Evolutionary conservation across 2,329 filamentous ascomycete species (phyloP).

Genomic region (Cucurbitaria berberidis): DNA sequence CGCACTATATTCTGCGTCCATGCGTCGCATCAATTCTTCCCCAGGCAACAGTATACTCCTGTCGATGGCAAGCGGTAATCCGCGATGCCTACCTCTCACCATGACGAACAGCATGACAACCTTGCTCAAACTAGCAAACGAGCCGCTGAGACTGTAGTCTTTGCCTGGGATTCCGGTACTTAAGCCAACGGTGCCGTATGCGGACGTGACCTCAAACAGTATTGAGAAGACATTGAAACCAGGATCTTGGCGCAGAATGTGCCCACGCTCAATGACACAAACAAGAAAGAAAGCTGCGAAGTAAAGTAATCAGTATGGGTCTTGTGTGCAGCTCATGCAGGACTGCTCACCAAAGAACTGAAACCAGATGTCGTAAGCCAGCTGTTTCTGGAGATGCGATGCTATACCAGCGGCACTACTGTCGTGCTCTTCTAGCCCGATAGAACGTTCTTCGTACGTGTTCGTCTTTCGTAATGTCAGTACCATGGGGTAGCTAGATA

Average conservation of each 20-base stretch:
- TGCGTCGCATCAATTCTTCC: constrained; percentile 43
- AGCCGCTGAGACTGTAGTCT: constrained; percentile 63
- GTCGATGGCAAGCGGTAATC: constrained; percentile 40
- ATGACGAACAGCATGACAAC: constrained; percentile 65
- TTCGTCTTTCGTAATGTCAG: constrained; percentile 72
- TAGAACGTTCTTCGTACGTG: constrained; percentile 72
- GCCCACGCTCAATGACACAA: constrained; percentile 63
- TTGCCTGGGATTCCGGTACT: constrained; percentile 62
- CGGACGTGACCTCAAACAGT: constrained; percentile 64
- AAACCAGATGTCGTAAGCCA: constrained; percentile 72
- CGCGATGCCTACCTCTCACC: constrained; percentile 47
- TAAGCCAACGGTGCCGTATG: constrained; percentile 68
- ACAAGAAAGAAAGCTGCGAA: constrained; percentile 61
- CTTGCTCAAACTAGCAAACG: constrained; percentile 63
- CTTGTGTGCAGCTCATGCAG: not conserved
- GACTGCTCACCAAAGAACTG: constrained; percentile 56
- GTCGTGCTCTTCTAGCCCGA: constrained; percentile 61
- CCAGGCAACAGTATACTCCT: constrained; percentile 40
- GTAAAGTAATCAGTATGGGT: not conserved
- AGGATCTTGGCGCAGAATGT: constrained; percentile 53
- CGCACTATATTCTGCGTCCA: constrained; percentile 39
- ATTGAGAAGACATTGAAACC: constrained; percentile 40
- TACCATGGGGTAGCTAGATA: constrained; percentile 67
- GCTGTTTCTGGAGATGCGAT: constrained; percentile 66
- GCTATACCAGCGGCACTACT: constrained; percentile 24